Evolutionary conservation across 2,329 filamentous ascomycete genomes (phyloP), one percentile per base, ranked within the genome.

Genomic region (Hymenoscyphus occultus): DNA sequence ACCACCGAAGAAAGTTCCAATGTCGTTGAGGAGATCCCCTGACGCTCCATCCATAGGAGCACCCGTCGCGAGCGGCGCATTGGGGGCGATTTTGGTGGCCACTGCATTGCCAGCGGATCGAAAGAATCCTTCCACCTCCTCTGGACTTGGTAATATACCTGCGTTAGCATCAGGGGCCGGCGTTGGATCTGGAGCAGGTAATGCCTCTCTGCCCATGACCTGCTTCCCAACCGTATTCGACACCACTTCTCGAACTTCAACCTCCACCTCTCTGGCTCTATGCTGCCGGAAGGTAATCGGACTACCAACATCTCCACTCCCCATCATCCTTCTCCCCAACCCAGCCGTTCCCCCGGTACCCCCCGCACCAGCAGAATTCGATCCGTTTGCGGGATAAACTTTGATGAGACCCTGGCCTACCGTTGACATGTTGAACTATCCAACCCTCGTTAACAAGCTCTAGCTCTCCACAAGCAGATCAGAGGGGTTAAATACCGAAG

Each of bases 401-500:
- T 69, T 69, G 61, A 70, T 64, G 2, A 62, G 60, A 64, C 66
- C 69, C 57, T 70, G 67, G 10, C 67, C 61, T 2, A 68, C 32
- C 10, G 69, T 69, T 3, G 65, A 70, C 1, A 65, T 67, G 22
- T 70, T 70, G 28, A 70, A 56, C 68, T 70, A 32, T 19, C 40
- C 13, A 14, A 3, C 40, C 19, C 19, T 22, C 42, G 2, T 51
- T 51, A 51, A n/a, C n/a, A 22, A 6, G 22, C 12, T 2, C 2
- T n/a, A 9, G 12, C 19, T 22, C 9, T 7, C 13, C 9, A 12
- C 6, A 9, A 3, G 45, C 35, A 35, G 35, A 35, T 10, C 1
- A 35, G 2, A 3, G 6, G 19, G 9, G 9, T 12, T 10, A 51
- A 28, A 9, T 32, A 35, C 54, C 16, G 13, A n/a, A 35, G 32